Percentiles rank a stretch among this genome's conserved stretches.
phyloP scores from a whole-genome alignment of 1,284 basidiomycete species.

The Moesziomyces aphidis region DNA sequence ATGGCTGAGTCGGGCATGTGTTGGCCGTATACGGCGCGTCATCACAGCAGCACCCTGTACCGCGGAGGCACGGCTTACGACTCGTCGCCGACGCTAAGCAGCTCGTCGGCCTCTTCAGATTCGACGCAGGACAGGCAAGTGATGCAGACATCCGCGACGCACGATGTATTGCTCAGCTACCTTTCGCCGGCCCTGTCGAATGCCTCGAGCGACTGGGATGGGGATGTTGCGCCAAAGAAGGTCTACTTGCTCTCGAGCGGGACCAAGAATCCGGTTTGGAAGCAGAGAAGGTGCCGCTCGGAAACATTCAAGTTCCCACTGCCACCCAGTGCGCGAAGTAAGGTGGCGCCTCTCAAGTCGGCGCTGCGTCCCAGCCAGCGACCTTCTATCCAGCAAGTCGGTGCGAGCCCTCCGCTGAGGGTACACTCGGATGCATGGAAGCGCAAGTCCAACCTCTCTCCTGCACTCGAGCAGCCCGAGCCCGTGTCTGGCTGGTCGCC shows the following conservation, averaged over 20 bases:
- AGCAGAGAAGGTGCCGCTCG: constrained; percentile 11
- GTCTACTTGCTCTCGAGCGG: constrained; percentile 35
- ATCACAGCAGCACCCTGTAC: constrained; percentile 7
- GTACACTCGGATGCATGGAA: neutral
- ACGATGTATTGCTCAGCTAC: constrained; percentile 32
- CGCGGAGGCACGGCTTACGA: constrained; percentile 11
- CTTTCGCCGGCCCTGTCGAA: constrained; percentile 15
- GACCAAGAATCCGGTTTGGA: constrained; percentile 6
- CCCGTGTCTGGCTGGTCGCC: constrained; percentile 31
- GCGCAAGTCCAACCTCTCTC: neutral
- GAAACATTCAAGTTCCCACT: constrained; percentile 41
- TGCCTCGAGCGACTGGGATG: neutral
- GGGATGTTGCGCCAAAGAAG: neutral
- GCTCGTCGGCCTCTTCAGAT: constrained; percentile 2
- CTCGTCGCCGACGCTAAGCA: constrained; percentile 20
- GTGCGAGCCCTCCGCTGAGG: constrained; percentile 5
- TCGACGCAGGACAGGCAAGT: constrained; percentile 4
- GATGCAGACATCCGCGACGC: constrained; percentile 15
- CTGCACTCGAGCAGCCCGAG: constrained; percentile 5
- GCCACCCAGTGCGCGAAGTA: constrained; percentile 6
- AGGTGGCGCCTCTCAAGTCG: constrained; percentile 16
- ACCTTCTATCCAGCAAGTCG: neutral
- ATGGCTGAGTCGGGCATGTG: constrained; percentile 5
- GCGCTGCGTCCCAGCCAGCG: constrained; percentile 7
- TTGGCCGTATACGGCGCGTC: constrained; percentile 31